phyloP scores from a whole-genome alignment of 2,329 filamentous ascomycete genomes.

The Verruconis gallopava region DNA sequence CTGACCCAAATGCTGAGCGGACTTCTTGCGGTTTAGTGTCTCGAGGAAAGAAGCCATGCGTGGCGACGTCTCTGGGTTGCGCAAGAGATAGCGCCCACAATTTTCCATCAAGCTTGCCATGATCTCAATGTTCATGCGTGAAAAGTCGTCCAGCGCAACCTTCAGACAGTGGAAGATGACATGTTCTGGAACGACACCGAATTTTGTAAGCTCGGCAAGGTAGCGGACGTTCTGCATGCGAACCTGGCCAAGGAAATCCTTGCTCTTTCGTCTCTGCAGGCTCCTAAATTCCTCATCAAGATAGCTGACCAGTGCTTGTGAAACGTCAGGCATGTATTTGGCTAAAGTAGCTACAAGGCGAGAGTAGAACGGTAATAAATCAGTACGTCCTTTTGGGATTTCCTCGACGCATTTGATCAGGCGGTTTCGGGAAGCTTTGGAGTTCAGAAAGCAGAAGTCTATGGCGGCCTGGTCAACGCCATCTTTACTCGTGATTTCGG shows the following conservation, averaged over 20 bases:
- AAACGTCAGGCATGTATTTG: slow-evolving; percentile 88
- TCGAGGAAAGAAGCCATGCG: slow-evolving; percentile 91
- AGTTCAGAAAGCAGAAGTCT: slow-evolving; percentile 97
- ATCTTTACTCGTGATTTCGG: slow-evolving; percentile 84
- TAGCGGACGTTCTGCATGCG: slow-evolving; percentile 94
- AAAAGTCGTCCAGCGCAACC: slow-evolving; percentile 94
- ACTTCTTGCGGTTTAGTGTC: slow-evolving; percentile 89
- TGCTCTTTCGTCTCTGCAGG: slow-evolving; percentile 89
- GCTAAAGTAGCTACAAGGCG: slow-evolving; percentile 85
- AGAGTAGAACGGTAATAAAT: slow-evolving; percentile 84
- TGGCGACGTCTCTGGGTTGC: slow-evolving; percentile 83
- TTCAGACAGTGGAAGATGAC: slow-evolving; percentile 98
- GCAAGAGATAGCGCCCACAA: slow-evolving; percentile 84
- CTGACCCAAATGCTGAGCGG: slow-evolving; percentile 85
- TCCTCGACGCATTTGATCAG: slow-evolving; percentile 88
- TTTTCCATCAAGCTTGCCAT: slow-evolving; percentile 94
- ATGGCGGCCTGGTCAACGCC: slow-evolving; percentile 82
- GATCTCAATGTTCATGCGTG: slow-evolving; percentile 97
- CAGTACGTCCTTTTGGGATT: slow-evolving; percentile 83
- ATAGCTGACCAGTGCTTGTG: slow-evolving; percentile 80
- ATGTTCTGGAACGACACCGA: slow-evolving; percentile 93
- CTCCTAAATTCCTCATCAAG: slow-evolving; percentile 95
- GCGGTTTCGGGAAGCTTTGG: slow-evolving; percentile 90
- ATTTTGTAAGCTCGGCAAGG: slow-evolving; percentile 92
- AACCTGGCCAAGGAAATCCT: slow-evolving; percentile 91